phyloP scores from a whole-genome alignment of 1,139 yeast genomes.

The Kodamaea derodonti region DNA sequence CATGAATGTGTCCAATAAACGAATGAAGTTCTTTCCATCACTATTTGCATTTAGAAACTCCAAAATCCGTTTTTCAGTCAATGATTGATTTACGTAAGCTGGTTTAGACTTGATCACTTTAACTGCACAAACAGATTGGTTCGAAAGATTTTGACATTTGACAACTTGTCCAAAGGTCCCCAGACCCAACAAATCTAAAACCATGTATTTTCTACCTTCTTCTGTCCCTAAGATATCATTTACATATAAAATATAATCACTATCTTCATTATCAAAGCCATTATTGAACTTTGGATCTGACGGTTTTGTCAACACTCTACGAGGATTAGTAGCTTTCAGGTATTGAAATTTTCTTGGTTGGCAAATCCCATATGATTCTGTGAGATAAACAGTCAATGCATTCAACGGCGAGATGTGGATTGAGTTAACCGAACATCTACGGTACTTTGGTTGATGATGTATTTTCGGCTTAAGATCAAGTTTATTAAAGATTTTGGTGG shows the following conservation, averaged over 20 bases:
- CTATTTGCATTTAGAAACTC: slow-evolving; percentile 76
- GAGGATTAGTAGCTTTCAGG: slow-evolving; percentile 81
- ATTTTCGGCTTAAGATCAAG: slow-evolving; percentile 61
- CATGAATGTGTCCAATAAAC: slow-evolving; percentile 82
- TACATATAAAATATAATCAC: slow-evolving; percentile 89
- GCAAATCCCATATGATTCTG: slow-evolving; percentile 81
- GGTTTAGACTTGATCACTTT: slow-evolving; percentile 92
- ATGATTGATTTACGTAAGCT: slow-evolving; percentile 86
- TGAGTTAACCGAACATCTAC: slow-evolving; percentile 77
- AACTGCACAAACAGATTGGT: slow-evolving; percentile 89
- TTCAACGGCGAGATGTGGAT: slow-evolving; percentile 81
- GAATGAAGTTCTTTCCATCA: slow-evolving; percentile 70
- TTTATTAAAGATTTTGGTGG: slow-evolving; percentile 33
- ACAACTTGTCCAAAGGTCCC: slow-evolving; percentile 99
- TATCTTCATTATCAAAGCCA: slow-evolving; percentile 84
- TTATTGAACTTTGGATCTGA: slow-evolving; percentile 77
- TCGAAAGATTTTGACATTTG: slow-evolving; percentile 86
- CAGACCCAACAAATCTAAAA: slow-evolving; percentile 85
- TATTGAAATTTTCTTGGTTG: slow-evolving; percentile 80
- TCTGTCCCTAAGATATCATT: slow-evolving; percentile 89
- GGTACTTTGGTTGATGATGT: slow-evolving; percentile 66
- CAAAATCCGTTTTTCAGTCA: slow-evolving; percentile 83
- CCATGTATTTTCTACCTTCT: slow-evolving; percentile 83
- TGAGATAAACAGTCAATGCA: slow-evolving; percentile 74
- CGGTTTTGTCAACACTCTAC: slow-evolving; percentile 89